Conservation (phyloP, 75 land plant species). For the Sequoiadendron giganteum region DNA sequence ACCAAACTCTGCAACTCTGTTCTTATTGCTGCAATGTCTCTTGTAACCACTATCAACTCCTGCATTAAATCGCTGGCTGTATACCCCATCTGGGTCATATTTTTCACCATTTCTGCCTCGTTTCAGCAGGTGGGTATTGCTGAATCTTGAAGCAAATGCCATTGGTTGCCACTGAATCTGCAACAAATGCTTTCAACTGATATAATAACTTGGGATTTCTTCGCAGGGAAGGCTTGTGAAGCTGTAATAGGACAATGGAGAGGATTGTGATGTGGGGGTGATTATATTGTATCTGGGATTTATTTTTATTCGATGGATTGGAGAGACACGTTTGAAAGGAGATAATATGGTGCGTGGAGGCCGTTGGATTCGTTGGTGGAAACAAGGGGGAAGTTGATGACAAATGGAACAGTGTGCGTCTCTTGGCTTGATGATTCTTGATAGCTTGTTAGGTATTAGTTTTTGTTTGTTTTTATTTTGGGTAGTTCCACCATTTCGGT, state of each 20-base stretch:
- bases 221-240: background rate
- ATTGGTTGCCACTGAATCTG: background rate
- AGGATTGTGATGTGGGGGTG: background rate
- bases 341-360: background rate
- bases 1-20: background rate
- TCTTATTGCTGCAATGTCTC: background rate
- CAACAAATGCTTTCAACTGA: background rate
- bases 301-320: background rate
- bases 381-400: conserved; percentile 5
- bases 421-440: background rate
- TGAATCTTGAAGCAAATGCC: background rate
- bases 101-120: background rate
- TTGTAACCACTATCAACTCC: background rate
- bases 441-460: background rate
- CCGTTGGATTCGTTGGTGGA: conserved; percentile 14
- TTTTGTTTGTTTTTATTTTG: background rate
- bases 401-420: conserved; percentile 14
- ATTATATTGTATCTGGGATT: background rate
- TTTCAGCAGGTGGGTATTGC: background rate
- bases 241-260: background rate
- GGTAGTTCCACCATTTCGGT: background rate
- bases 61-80: background rate
- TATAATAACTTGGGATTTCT: background rate
- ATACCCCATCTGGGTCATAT: background rate
- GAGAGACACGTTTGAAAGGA: conserved; percentile 6